Base-by-base conservation (phyloP, 2,329 filamentous ascomycete genomes). In the Colletotrichum abscissum region DNA sequence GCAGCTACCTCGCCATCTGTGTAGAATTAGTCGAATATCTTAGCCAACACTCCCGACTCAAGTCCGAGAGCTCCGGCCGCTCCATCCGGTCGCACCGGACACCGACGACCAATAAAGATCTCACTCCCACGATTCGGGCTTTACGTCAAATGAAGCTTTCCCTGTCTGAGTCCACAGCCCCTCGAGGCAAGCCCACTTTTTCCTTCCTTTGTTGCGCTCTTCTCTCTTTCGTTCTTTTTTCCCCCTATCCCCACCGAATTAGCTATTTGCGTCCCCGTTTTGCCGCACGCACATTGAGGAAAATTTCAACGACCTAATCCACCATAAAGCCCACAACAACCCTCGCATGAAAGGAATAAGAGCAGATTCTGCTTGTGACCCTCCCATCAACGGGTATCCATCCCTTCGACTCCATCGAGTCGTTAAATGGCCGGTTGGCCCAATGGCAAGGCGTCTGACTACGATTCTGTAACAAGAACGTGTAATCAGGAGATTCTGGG, bases 381-480 rank as follows among this genome's bases (percentile, higher is more conserved):
- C 3, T 3, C 19, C 49, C 63, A 64, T 14, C 8, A 55, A 14
- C 22, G 8, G 57, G 49, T 4, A 56, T 14, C 54, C 30, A 55
- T 54, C 46, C 14, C 28, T 5, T 49, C 55, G 14, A 30, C 33
- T 64, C 8, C 6, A 1, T 3, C 2, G 28, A 38, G 14, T 5
- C 28, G 33, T 11, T 4, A 2, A 22, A 54, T 38, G 46, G 60
- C 71, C 71, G 71, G 71, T 73, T 83, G 80, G 80, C 79, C 80
- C 79, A 82, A 82, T 83, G 82, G 78, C 81, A 84, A 83, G 82
- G 81, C 82, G 82, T 83, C 81, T 84, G 82, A 84, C 82, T 83
- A 83, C 82, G 81, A 83, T 19, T 35, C 56, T 2, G 11, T 35
- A 12, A 35, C 1, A 35, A 35, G 33, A 54, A 24, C 24, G 59